Percentiles rank a stretch among this genome's conserved stretches.
Conservation (phyloP, 2,329 filamentous ascomycete species). For the Dendrostoma leiphaemia region DNA sequence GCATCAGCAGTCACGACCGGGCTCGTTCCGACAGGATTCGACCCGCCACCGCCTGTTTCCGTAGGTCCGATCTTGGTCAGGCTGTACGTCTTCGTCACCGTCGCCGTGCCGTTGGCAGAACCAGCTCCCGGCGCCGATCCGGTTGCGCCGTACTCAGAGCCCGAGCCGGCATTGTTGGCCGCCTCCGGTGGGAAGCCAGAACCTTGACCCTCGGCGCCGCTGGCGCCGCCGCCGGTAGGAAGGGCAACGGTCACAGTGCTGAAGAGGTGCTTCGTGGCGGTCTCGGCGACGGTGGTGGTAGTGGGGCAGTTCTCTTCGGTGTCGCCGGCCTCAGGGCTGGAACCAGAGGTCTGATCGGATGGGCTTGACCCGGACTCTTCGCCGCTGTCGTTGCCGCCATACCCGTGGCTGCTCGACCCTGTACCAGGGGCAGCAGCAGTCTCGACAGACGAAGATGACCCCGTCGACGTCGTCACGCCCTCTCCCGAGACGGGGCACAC, state of each 20-base stretch:
- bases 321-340: not conserved
- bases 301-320: not conserved
- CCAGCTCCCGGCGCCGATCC: too few relatives aligned
- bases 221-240: slow-evolving; percentile 8
- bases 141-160: slow-evolving; percentile 8
- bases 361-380: not conserved
- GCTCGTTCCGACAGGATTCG: not conserved
- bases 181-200: not conserved
- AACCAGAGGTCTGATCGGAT: not conserved
- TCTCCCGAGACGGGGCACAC: slow-evolving; percentile 35
- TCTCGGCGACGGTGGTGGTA: not conserved
- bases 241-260: not conserved
- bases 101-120: slow-evolving; percentile 3
- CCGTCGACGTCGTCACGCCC: not conserved
- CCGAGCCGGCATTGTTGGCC: slow-evolving; percentile 12
- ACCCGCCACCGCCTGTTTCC: too few relatives aligned
- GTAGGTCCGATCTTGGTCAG: slow-evolving; percentile 13
- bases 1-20: slow-evolving; percentile 14
- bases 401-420: not conserved
- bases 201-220: not conserved
- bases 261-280: not conserved
- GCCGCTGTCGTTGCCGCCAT: not conserved
- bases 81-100: slow-evolving; percentile 10
- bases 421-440: not conserved
- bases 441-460: not conserved